Percentiles rank a stretch among this genome's conserved stretches.
Conservation (phyloP, 2,329 filamentous ascomycete genomes). For the Ophiostoma novo-ulmi region DNA sequence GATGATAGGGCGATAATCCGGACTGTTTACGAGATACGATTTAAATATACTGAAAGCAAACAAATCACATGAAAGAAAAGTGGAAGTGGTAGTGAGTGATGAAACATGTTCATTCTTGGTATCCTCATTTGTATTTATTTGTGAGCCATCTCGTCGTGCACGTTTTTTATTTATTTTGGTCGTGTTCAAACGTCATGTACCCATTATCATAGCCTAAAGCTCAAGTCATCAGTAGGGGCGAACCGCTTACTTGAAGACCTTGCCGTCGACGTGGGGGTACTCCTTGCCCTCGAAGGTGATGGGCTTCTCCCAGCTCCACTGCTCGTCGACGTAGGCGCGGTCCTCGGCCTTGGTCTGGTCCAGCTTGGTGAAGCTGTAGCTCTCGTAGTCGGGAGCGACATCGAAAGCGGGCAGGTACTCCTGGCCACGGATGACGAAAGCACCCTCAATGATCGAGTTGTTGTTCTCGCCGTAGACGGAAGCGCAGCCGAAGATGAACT, state of each 20-base stretch:
- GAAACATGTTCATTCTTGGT: not conserved
- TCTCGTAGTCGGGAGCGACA: conserved; percentile 95
- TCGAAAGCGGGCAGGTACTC: conserved; percentile 83
- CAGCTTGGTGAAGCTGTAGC: conserved; percentile 94
- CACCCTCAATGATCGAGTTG: conserved; percentile 85
- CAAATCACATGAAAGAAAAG: not conserved
- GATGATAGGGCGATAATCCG: too few species aligned
- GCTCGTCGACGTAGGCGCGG: conserved; percentile 75
- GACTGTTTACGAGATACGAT: not conserved
- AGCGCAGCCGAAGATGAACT: conserved; percentile 89
- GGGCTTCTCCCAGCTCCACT: conserved; percentile 91
- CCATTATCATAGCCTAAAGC: not conserved
- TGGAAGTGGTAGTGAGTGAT: not conserved
- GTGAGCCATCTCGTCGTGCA: conserved; percentile 8
- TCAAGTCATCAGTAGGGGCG: conserved; percentile 15
- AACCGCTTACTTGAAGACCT: conserved; percentile 90
- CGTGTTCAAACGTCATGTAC: conserved; percentile 12
- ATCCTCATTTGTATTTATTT: conserved; percentile 2
- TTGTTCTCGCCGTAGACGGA: conserved; percentile 88
- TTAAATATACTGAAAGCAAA: not conserved
- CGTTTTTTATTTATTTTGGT: not conserved
- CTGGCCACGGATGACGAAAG: conserved; percentile 90
- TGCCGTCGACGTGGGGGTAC: conserved; percentile 82
- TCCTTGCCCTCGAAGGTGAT: conserved; percentile 77
- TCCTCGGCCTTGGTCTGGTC: conserved; percentile 82